These are phyloP conservation scores for Solanum sejunctum DNA, from an alignment of 257 asterid species.

Conservation along the genomic window DNA sequence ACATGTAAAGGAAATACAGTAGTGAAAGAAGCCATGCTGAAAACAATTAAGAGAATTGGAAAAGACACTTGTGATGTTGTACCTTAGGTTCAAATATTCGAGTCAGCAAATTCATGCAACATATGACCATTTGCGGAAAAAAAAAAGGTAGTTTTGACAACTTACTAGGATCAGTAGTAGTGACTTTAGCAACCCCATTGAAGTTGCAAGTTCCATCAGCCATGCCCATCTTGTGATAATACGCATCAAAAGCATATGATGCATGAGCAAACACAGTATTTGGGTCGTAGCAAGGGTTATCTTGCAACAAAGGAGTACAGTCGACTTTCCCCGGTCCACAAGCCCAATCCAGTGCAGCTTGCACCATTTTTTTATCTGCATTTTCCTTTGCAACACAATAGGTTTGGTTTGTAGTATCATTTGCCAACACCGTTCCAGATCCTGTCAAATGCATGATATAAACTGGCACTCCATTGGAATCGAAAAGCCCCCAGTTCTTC, in stretches of 20 bases:
- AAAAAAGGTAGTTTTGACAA: background rate
- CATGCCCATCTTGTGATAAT: slow-evolving; percentile 70
- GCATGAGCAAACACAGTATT: slow-evolving; percentile 66
- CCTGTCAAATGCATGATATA: slow-evolving; percentile 62
- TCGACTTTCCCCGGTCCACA: slow-evolving; percentile 92
- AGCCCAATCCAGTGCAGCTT: slow-evolving; percentile 92
- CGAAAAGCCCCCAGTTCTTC: slow-evolving; percentile 92
- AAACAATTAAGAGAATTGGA: background rate
- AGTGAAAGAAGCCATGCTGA: background rate
- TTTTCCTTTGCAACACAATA: slow-evolving; percentile 68
- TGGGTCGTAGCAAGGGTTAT: slow-evolving; percentile 67
- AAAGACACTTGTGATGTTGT: background rate
- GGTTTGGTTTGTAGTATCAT: slow-evolving; percentile 76
- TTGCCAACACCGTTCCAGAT: slow-evolving; percentile 72
- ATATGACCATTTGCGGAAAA: background rate
- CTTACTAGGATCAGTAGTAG: slow-evolving; percentile 78
- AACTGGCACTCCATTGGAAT: slow-evolving; percentile 57
- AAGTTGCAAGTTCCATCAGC: slow-evolving; percentile 70
- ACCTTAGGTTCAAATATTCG: background rate
- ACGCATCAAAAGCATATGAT: slow-evolving; percentile 83
- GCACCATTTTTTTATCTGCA: slow-evolving; percentile 66
- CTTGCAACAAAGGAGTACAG: slow-evolving; percentile 62
- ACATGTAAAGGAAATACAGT: background rate
- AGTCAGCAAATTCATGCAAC: background rate
- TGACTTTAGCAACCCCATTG: slow-evolving; percentile 79